A percentile compares a stretch with the other conserved stretches of the same genome.
Conservation (phyloP, 106 monocot genomes). For the Dendrobium huoshanense region DNA sequence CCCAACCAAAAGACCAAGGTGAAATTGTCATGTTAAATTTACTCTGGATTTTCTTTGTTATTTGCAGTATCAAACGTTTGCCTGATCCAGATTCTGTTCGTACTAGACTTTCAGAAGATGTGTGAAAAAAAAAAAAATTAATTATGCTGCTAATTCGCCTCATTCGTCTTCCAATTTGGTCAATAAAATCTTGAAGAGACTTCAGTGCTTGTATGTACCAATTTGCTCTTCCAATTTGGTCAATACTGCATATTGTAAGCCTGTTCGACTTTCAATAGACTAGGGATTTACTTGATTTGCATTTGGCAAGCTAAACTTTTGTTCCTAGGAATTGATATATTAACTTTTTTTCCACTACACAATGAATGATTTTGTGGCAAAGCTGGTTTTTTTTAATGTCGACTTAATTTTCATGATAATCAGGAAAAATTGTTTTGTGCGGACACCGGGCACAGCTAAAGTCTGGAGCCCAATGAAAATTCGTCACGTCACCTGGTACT, state of each 20-base stretch:
- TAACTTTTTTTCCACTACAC: neutral
- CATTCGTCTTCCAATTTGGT: neutral
- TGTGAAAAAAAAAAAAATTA: neutral
- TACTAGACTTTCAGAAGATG: neutral
- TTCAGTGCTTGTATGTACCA: neutral
- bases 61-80: neutral
- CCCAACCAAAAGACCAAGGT: too few species aligned
- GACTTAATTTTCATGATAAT: neutral
- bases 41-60: neutral
- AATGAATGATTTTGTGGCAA: neutral
- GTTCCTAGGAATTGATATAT: neutral
- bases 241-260: neutral
- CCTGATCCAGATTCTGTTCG: constrained; percentile 2
- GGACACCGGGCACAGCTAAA: too few species aligned
- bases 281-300: neutral
- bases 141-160: neutral
- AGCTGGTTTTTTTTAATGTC: neutral
- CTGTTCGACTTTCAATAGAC: neutral
- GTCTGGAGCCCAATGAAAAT: too few species aligned
- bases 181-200: neutral
- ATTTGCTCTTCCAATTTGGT: neutral
- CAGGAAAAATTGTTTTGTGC: too few species aligned
- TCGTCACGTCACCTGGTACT: too few species aligned
- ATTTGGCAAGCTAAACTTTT: neutral
- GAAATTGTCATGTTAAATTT: too few species aligned